Conservation (phyloP, 1,139 yeast genomes). For the Neolecta irregularis region DNA sequence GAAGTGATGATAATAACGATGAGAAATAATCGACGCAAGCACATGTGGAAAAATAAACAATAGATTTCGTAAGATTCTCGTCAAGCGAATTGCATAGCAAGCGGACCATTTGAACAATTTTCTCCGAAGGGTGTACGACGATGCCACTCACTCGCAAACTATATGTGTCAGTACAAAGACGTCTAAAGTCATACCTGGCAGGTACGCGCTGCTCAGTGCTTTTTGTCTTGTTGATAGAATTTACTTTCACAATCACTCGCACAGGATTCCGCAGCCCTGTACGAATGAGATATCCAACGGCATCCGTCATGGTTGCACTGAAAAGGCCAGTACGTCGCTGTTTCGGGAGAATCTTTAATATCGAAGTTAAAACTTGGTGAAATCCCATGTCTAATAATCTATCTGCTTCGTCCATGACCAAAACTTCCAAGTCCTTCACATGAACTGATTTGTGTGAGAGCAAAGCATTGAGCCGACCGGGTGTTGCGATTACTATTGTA, state of each 20-base stretch:
- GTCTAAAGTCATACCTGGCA: slow-evolving; percentile 18
- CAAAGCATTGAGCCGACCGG: slow-evolving; percentile 76
- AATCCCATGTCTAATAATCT: slow-evolving; percentile 69
- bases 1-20: slow-evolving; percentile 29
- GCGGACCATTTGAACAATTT: slow-evolving; percentile 43
- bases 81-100: slow-evolving; percentile 28
- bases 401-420: slow-evolving; percentile 87
- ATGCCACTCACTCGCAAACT: slow-evolving; percentile 50
- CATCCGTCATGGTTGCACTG: slow-evolving; percentile 78
- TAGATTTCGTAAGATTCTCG: slow-evolving; percentile 52
- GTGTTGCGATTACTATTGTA: slow-evolving; percentile 77
- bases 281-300: slow-evolving; percentile 32
- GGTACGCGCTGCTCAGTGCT: slow-evolving; percentile 30
- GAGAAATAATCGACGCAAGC: slow-evolving; percentile 64
- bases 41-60: slow-evolving; percentile 88
- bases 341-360: slow-evolving; percentile 56
- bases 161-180: not conserved
- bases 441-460: slow-evolving; percentile 27
- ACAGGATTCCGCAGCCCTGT: slow-evolving; percentile 80
- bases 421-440: slow-evolving; percentile 42
- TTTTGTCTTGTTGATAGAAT: slow-evolving; percentile 11
- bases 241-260: slow-evolving; percentile 48
- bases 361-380: slow-evolving; percentile 48
- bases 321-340: slow-evolving; percentile 89
- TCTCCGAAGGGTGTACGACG: slow-evolving; percentile 43